phyloP scores from a whole-genome alignment of 148 eudicot genomes.

The Cornus controversa region DNA sequence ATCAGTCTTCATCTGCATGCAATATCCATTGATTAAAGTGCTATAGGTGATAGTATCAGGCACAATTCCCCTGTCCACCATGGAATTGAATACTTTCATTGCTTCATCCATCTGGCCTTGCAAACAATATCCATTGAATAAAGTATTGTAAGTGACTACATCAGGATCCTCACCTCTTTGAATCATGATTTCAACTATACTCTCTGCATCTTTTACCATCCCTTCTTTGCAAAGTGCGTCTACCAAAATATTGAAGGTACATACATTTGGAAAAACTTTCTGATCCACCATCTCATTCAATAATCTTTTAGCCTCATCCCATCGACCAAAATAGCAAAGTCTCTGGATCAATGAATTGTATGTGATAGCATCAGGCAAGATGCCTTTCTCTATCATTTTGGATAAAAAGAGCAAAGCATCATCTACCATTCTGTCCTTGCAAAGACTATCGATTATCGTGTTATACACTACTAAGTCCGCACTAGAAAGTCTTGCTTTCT shows the following conservation, averaged over 20 bases:
- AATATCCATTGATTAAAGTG: constrained; percentile 10
- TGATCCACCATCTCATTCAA: constrained; percentile 6
- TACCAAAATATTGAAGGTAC: no score
- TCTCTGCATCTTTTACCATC: constrained; percentile 6
- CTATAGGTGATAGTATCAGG: no score
- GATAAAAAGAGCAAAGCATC: neutral
- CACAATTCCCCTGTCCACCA: no score
- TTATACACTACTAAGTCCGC: neutral
- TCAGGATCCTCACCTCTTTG: constrained; percentile 5
- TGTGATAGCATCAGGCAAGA: neutral
- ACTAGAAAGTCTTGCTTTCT: neutral
- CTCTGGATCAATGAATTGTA: constrained; percentile 8
- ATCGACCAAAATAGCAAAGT: constrained; percentile 4
- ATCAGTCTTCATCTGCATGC: no score
- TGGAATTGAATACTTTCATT: no score
- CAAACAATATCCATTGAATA: constrained; percentile 16
- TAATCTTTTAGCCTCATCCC: neutral
- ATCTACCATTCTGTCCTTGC: constrained; percentile 5
- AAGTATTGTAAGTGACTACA: neutral
- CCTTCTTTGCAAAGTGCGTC: no score
- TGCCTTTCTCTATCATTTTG: neutral
- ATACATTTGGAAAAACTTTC: neutral
- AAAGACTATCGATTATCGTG: constrained; percentile 8
- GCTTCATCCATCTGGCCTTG: constrained; percentile 8
- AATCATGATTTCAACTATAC: constrained; percentile 8